Percentiles rank a stretch among this genome's conserved stretches.
These are phyloP conservation scores for Ajuga reptans DNA, from an alignment of 305 asterid species.

Conservation along the genomic window DNA sequence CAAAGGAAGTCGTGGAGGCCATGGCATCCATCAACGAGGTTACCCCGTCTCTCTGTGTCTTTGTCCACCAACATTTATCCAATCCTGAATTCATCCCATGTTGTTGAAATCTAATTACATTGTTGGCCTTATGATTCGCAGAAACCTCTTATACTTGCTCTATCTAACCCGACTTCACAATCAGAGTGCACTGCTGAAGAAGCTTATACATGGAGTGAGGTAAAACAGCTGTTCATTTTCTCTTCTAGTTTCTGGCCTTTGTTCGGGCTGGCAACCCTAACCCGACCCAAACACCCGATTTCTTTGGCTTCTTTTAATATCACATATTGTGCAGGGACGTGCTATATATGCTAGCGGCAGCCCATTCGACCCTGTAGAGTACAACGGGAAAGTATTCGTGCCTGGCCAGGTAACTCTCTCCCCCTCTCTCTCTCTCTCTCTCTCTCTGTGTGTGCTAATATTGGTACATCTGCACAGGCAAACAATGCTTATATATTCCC, in stretches of 20 bases:
- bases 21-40: slow-evolving; percentile 55
- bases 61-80: neutral
- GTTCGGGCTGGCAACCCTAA: neutral
- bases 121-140: slow-evolving; percentile 21
- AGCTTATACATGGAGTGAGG: slow-evolving; percentile 65
- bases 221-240: neutral
- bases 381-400: slow-evolving; percentile 50
- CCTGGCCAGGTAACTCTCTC: slow-evolving; percentile 62
- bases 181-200: slow-evolving; percentile 72
- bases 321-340: slow-evolving; percentile 44
- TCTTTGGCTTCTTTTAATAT: neutral
- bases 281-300: neutral
- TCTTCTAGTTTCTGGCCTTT: neutral
- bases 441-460: neutral
- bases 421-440: neutral
- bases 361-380: slow-evolving; percentile 80
- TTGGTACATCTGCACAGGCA: slow-evolving; percentile 36
- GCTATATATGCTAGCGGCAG: slow-evolving; percentile 90
- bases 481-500: slow-evolving; percentile 90
- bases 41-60: neutral
- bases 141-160: slow-evolving; percentile 66
- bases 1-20: slow-evolving; percentile 60
- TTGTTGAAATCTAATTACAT: neutral
- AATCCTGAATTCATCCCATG: neutral
- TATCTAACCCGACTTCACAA: slow-evolving; percentile 63